Evolutionary conservation across 1,139 yeast genomes (phyloP).

Genomic region (Scheffersomyces stambukii): DNA sequence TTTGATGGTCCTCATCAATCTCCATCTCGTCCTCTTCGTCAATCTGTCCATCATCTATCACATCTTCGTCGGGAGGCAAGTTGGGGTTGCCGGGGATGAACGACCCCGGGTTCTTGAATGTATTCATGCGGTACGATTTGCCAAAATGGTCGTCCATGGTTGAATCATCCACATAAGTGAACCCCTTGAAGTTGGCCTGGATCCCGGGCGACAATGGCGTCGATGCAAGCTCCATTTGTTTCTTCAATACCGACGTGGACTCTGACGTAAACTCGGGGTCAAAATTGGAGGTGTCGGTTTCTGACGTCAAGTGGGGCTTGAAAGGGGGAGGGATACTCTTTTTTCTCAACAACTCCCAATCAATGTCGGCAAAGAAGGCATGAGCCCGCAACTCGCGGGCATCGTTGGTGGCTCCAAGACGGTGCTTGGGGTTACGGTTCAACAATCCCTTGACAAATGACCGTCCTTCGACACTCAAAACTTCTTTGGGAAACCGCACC

Average conservation of each 20-base stretch:
- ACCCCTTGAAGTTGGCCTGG: slow-evolving; percentile 94
- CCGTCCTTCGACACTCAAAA: slow-evolving; percentile 85
- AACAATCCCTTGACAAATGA: slow-evolving; percentile 90
- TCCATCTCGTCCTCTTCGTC: slow-evolving; percentile 58
- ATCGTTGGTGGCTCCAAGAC: slow-evolving; percentile 87
- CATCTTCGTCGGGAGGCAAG: slow-evolving; percentile 79
- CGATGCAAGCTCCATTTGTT: slow-evolving; percentile 60
- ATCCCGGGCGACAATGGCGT: slow-evolving; percentile 92
- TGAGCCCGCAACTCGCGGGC: slow-evolving; percentile 91
- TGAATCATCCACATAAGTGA: slow-evolving; percentile 94
- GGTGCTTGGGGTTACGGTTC: slow-evolving; percentile 91
- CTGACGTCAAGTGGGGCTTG: slow-evolving; percentile 87
- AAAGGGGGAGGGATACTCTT: slow-evolving; percentile 97
- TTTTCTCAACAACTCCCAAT: slow-evolving; percentile 74
- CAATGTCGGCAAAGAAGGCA: slow-evolving; percentile 84
- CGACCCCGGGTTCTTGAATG: slow-evolving; percentile 61
- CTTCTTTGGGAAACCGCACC: slow-evolving; percentile 94
- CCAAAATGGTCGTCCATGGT: slow-evolving; percentile 81
- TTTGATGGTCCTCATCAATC: slow-evolving; percentile 44
- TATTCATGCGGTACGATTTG: slow-evolving; percentile 40
- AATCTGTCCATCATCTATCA: slow-evolving; percentile 68
- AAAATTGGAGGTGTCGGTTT: slow-evolving; percentile 91
- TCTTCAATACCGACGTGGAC: slow-evolving; percentile 74
- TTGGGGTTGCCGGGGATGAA: slow-evolving; percentile 77
- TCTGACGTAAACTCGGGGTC: slow-evolving; percentile 97